Base-by-base conservation (phyloP, 148 eudicot species). In the Rhododendron mucronatum region DNA sequence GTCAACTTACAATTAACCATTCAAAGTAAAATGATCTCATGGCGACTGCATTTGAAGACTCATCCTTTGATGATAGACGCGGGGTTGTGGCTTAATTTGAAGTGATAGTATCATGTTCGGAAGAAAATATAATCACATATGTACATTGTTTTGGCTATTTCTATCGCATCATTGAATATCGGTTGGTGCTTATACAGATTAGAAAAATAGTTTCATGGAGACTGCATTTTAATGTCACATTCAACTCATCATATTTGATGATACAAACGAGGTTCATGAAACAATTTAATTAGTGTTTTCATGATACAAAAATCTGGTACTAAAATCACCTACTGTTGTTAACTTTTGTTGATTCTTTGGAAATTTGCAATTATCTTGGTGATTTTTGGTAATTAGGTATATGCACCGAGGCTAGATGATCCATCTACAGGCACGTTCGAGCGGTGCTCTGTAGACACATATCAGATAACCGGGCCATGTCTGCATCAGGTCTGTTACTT, bases 391-490 rank as follows among this genome's bases (percentile, higher is more conserved):
- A 30, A 63, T 48, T 41, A 92, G 94, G 94, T 92, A 4, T 92
- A 92, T 71, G 93, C 94, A 9, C 90, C 93, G 21, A 83, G 90
- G 69, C 26, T 92, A 53, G 94, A 91, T 65, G 93, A 91, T 82
- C 94, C 93, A 7, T 73, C 81, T 0, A 37, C 91, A 7, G 86
- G 92, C 50, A 82, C 92, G 3, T 91, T 92, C 28, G 94, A 92
- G 83, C 45, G 90, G 11, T 92, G 94, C 77, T 92, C 94, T 5
- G 83, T 79, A n/a, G 93, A 91, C 50, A 91, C 92, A 28, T 90
- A 86, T 79, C 84, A 83, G 16, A 41, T 92, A 51, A 80, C 83
- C 4, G 93, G 93, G 0, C 90, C 93, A n/a, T 92, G 94, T 82
- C 88, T 91, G 8, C 80, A 91, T 55, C 85, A 86, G 77, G 88